phyloP scores from a whole-genome alignment of 768 basidiomycete species.

The Sistotremastrum niveocremeum region DNA sequence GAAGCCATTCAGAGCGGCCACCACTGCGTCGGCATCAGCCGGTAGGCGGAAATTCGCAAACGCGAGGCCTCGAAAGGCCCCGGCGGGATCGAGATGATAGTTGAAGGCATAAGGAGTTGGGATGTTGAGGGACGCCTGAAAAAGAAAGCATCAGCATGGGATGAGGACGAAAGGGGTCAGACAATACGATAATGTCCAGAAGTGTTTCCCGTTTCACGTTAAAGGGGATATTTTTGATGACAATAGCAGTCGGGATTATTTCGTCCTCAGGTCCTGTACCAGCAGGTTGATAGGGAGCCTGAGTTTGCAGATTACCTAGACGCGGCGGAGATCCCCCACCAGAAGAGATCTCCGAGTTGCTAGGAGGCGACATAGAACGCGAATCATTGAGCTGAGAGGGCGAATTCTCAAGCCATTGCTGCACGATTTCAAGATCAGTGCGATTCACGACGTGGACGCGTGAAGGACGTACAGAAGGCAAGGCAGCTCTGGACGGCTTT shows the following conservation, averaged over 20 bases:
- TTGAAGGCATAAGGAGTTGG: constrained; percentile 99
- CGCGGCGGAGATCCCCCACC: constrained; percentile 70
- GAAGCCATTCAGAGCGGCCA: constrained; percentile 90
- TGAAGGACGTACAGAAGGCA: constrained; percentile 52
- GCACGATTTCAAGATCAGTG: constrained; percentile 4
- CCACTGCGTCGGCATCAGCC: constrained; percentile 86
- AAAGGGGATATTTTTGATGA: constrained; percentile 99
- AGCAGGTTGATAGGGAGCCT: constrained; percentile 33
- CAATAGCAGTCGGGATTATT: constrained; percentile 96
- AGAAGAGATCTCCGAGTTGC: constrained; percentile 82
- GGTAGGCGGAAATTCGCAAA: constrained; percentile 96
- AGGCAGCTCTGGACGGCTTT: constrained; percentile 53
- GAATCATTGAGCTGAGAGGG: constrained; percentile 34
- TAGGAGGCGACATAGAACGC: constrained; percentile 74
- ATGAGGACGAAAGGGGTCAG: constrained; percentile 3
- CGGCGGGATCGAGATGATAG: constrained; percentile 94
- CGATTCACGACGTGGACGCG: constrained; percentile 10
- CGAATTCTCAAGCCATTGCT: constrained; percentile 82
- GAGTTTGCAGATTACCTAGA: constrained; percentile 27
- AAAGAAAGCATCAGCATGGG: constrained; percentile 7
- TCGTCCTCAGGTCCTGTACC: constrained; percentile 61
- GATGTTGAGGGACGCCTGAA: constrained; percentile 77
- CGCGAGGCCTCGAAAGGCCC: constrained; percentile 91
- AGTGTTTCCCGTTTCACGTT: constrained; percentile 94
- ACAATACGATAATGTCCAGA: constrained; percentile 78